phyloP scores from a whole-genome alignment of 164 flowering plant species.

The Nymphaea thermarum region DNA sequence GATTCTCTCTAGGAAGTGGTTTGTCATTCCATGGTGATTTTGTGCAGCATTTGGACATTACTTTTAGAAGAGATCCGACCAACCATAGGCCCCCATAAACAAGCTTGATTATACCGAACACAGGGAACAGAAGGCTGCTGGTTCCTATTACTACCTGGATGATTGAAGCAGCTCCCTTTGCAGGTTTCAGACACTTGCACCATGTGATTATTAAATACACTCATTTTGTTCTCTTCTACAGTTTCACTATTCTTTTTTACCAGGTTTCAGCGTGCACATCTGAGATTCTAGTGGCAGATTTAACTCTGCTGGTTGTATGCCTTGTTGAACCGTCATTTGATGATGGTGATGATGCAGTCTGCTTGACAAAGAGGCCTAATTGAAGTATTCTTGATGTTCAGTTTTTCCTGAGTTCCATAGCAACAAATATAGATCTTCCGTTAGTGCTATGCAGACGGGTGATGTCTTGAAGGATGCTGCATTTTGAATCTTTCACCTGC shows the following conservation, averaged over 20 bases:
- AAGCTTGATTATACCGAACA: conserved; percentile 88
- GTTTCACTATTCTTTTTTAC: too few species aligned
- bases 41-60: conserved; percentile 84
- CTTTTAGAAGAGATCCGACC: conserved; percentile 90
- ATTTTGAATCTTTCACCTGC: not conserved
- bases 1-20: not conserved
- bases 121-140: conserved; percentile 87
- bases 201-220: not conserved
- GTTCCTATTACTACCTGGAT: conserved; percentile 94
- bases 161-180: conserved; percentile 21
- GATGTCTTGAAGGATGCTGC: not conserved
- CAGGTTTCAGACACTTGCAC: not conserved
- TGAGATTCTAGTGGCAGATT: not conserved
- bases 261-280: not conserved
- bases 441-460: too few species aligned
- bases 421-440: not conserved
- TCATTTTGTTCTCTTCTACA: not conserved
- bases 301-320: too few species aligned
- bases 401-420: not conserved
- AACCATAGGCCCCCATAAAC: conserved; percentile 83
- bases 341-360: not conserved
- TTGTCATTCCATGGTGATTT: not conserved
- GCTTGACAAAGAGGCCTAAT: not conserved
- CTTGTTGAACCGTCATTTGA: not conserved
- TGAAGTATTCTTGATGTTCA: not conserved